phyloP scores from a whole-genome alignment of 768 basidiomycete genomes.

The Boletus edulis region DNA sequence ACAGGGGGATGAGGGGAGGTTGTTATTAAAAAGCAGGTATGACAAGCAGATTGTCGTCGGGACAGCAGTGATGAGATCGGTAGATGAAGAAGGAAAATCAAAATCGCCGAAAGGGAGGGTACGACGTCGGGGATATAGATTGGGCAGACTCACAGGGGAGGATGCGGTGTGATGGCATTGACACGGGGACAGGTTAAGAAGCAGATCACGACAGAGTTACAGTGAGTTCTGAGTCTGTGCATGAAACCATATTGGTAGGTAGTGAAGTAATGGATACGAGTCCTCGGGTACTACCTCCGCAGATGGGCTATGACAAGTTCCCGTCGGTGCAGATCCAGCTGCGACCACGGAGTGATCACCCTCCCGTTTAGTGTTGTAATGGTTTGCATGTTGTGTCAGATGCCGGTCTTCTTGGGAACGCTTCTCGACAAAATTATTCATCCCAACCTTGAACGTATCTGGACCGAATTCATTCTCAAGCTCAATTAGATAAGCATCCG shows the following conservation, averaged over 20 bases:
- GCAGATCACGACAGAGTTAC: conserved; percentile 15
- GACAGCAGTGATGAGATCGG: conserved; percentile 30
- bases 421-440: conserved; percentile 19
- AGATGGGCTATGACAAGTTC: conserved; percentile 21
- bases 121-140: conserved; percentile 30
- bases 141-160: conserved; percentile 25
- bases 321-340: conserved; percentile 27
- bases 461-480: conserved; percentile 17
- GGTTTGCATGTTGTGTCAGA: conserved; percentile 18
- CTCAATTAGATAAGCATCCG: conserved; percentile 34
- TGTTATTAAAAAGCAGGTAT: conserved; percentile 24
- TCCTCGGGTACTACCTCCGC: conserved; percentile 33
- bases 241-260: conserved; percentile 31
- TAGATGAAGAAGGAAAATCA: conserved; percentile 23
- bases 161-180: conserved; percentile 31
- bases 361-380: conserved; percentile 12
- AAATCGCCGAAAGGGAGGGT: conserved; percentile 26
- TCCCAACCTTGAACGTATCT: conserved; percentile 21
- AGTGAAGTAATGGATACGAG: conserved; percentile 31
- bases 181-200: conserved; percentile 30
- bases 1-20: conserved; percentile 25
- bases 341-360: conserved; percentile 25
- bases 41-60: conserved; percentile 18
- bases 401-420: conserved; percentile 6
- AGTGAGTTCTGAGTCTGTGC: conserved; percentile 29